Conservation (phyloP, 345 rosid genomes). For the Camelina hispida region DNA sequence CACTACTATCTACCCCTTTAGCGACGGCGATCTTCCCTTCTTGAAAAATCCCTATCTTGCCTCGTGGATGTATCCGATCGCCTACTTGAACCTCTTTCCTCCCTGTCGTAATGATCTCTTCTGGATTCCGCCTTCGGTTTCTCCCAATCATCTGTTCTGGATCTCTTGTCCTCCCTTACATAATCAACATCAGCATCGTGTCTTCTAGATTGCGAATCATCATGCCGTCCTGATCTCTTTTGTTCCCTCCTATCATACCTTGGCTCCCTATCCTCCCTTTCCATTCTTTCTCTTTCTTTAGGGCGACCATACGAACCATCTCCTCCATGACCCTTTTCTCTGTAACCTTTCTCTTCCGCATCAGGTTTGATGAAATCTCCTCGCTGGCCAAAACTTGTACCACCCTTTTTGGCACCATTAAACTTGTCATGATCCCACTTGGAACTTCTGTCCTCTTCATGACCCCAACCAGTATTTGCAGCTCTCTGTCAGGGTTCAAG, state of each 20-base stretch:
- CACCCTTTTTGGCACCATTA: constrained; percentile 54
- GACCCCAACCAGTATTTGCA: constrained; percentile 89
- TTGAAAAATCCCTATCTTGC: constrained; percentile 49
- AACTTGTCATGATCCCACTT: constrained; percentile 79
- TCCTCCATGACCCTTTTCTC: constrained; percentile 43
- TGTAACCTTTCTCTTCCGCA: constrained; percentile 37
- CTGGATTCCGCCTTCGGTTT: constrained; percentile 13
- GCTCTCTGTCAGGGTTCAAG: constrained; percentile 62
- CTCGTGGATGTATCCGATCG: constrained; percentile 41
- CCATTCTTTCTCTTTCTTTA: constrained; percentile 45
- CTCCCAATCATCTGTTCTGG: constrained; percentile 46
- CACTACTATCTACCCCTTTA: constrained; percentile 42
- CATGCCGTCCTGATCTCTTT: constrained; percentile 45
- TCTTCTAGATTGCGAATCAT: constrained; percentile 49
- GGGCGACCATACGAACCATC: constrained; percentile 32
- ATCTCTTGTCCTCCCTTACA: constrained; percentile 51
- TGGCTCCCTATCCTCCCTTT: constrained; percentile 40
- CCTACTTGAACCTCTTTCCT: constrained; percentile 48
- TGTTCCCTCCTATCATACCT: constrained; percentile 46
- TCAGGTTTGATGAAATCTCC: constrained; percentile 42
- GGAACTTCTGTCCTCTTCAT: constrained; percentile 63
- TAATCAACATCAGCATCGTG: constrained; percentile 44
- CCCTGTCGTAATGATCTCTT: constrained; percentile 47
- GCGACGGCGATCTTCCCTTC: constrained; percentile 38
- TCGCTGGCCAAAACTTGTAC: constrained; percentile 45